Percentiles rank a stretch among this genome's conserved stretches.
phyloP scores from a whole-genome alignment of 2,329 filamentous ascomycete genomes.

The Pleoardoris graminearum region DNA sequence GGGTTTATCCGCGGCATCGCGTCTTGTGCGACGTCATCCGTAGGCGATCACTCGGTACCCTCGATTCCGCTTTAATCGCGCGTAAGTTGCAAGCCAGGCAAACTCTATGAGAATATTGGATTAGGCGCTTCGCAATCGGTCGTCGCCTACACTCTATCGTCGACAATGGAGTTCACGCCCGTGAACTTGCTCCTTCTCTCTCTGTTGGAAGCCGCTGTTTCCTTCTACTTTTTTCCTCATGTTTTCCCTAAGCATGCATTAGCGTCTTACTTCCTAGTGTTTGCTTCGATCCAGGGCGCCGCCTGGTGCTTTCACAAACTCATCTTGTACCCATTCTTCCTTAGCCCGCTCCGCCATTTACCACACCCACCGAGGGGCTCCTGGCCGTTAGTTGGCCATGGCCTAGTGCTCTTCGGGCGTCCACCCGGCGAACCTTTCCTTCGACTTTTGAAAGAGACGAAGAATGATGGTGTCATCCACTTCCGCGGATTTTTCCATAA shows the following conservation, averaged over 20 bases:
- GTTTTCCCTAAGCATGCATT: slow-evolving; percentile 20
- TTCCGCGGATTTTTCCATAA: slow-evolving; percentile 46
- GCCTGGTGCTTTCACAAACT: slow-evolving; percentile 24
- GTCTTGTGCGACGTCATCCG: neutral
- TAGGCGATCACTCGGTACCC: neutral
- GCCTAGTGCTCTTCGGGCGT: slow-evolving; percentile 37
- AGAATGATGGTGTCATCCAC: slow-evolving; percentile 48
- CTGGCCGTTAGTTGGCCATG: slow-evolving; percentile 45
- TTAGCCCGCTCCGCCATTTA: slow-evolving; percentile 47
- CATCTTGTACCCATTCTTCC: slow-evolving; percentile 44
- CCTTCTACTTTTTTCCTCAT: slow-evolving; percentile 26
- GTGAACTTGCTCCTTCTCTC: slow-evolving; percentile 22
- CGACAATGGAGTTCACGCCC: slow-evolving; percentile 22
- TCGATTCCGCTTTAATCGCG: neutral
- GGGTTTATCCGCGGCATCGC: neutral
- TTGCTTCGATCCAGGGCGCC: slow-evolving; percentile 20
- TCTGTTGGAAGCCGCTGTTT: slow-evolving; percentile 21
- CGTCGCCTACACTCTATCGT: neutral
- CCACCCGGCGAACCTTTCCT: slow-evolving; percentile 40
- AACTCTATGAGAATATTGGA: no score
- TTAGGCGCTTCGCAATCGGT: neutral
- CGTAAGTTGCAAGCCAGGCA: neutral
- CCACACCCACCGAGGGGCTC: slow-evolving; percentile 33
- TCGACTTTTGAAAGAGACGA: slow-evolving; percentile 43
- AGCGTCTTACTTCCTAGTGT: slow-evolving; percentile 21